phyloP scores from a whole-genome alignment of 2,329 filamentous ascomycete species.

The Colletotrichum sp. region DNA sequence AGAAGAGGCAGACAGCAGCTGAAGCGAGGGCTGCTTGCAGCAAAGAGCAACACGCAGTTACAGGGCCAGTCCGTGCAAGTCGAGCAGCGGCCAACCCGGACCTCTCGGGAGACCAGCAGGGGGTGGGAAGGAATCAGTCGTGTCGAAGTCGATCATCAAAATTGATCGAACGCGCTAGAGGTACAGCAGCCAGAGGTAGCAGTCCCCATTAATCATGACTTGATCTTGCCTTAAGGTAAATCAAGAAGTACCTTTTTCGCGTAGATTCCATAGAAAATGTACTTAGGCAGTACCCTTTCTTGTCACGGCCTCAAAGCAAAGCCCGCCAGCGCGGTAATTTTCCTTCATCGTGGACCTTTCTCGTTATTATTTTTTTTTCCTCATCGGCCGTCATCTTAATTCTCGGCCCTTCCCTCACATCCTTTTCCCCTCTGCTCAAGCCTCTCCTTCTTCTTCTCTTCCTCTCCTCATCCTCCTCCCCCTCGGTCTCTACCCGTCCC shows the following conservation, averaged over 20 bases:
- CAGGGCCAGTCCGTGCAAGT: conserved; percentile 8
- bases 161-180: background rate
- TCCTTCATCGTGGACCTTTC: conserved; percentile 15
- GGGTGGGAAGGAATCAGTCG: background rate
- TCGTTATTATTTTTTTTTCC: background rate
- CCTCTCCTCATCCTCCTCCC: background rate
- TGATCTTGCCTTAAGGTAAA: background rate
- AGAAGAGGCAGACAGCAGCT: background rate
- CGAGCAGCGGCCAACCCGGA: conserved; percentile 10
- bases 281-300: background rate
- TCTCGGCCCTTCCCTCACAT: background rate
- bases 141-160: background rate
- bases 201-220: background rate
- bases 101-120: conserved; percentile 11
- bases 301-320: background rate
- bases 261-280: background rate
- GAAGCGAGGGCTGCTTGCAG: background rate
- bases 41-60: background rate
- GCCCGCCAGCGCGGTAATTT: conserved; percentile 6
- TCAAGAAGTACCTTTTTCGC: background rate
- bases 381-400: conserved; percentile 1
- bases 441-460: background rate
- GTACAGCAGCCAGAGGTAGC: background rate
- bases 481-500: background rate
- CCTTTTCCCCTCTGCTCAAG: conserved; percentile 3